A percentile compares a stretch with the other conserved stretches of the same genome.
phyloP scores from a whole-genome alignment of 2,329 filamentous ascomycete genomes.

The Calonectria multiphialidica region DNA sequence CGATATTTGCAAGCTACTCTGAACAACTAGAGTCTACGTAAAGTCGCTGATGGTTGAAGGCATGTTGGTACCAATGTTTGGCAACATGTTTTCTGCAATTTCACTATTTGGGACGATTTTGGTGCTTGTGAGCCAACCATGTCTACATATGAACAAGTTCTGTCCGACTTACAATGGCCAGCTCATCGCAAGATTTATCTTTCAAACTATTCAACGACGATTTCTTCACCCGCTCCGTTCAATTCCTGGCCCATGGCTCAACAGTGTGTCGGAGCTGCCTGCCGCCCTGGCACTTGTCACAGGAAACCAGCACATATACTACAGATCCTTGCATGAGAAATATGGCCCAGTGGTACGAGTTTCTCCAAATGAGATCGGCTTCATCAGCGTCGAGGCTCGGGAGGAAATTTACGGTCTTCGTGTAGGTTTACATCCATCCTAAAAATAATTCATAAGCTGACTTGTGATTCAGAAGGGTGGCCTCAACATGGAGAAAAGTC shows the following conservation, averaged over 20 bases:
- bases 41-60: background rate
- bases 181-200: background rate
- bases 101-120: background rate
- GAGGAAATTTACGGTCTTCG: constrained; percentile 2
- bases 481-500: background rate
- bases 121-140: background rate
- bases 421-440: background rate
- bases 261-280: background rate
- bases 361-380: constrained; percentile 5
- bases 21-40: background rate
- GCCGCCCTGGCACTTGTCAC: background rate
- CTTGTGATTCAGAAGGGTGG: background rate
- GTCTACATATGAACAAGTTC: no score
- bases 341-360: constrained; percentile 8
- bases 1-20: no score
- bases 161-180: background rate
- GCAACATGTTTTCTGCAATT: background rate
- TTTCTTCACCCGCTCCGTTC: background rate
- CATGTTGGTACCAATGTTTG: background rate
- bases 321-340: background rate
- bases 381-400: constrained; percentile 2
- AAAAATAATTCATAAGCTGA: background rate
- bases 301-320: background rate
- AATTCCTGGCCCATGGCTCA: background rate
- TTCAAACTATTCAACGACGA: background rate